These are phyloP conservation scores for Trypanosoma avium DNA, from an alignment of 208 protist species.

Conservation along the genomic window DNA sequence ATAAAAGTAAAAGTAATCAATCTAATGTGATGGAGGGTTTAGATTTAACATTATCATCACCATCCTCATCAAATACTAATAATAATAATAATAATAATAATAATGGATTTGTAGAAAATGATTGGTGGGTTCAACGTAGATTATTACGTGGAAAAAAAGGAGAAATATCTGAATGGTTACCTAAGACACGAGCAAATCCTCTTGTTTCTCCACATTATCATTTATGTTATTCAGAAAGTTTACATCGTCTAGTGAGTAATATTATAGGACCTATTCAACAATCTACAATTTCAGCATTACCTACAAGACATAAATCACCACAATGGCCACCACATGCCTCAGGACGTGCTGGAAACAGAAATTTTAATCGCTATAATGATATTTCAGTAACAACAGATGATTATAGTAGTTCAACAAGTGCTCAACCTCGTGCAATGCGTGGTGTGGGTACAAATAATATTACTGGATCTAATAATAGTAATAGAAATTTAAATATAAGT, in stretches of 20 bases:
- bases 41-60: too few species aligned
- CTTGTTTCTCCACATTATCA: slow-evolving; percentile 52
- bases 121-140: slow-evolving; percentile 40
- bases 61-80: too few species aligned
- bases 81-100: background rate
- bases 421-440: background rate
- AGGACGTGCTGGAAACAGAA: slow-evolving; percentile 10
- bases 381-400: slow-evolving; percentile 50
- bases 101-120: background rate
- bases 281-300: slow-evolving; percentile 63
- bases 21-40: too few species aligned
- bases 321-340: slow-evolving; percentile 80
- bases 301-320: slow-evolving; percentile 63
- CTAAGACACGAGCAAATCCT: slow-evolving; percentile 25
- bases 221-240: slow-evolving; percentile 49
- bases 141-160: slow-evolving; percentile 64
- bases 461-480: background rate
- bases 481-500: background rate
- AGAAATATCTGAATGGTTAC: slow-evolving; percentile 51
- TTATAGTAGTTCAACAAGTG: slow-evolving; percentile 75
- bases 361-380: slow-evolving; percentile 11
- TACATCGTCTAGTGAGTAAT: slow-evolving; percentile 71
- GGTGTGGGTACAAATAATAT: background rate
- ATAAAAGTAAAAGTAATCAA: too few species aligned
- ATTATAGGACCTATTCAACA: slow-evolving; percentile 83